These are phyloP conservation scores for Hypsizygus ulmarius DNA, from an alignment of 1,284 basidiomycete genomes.

Conservation along the genomic window DNA sequence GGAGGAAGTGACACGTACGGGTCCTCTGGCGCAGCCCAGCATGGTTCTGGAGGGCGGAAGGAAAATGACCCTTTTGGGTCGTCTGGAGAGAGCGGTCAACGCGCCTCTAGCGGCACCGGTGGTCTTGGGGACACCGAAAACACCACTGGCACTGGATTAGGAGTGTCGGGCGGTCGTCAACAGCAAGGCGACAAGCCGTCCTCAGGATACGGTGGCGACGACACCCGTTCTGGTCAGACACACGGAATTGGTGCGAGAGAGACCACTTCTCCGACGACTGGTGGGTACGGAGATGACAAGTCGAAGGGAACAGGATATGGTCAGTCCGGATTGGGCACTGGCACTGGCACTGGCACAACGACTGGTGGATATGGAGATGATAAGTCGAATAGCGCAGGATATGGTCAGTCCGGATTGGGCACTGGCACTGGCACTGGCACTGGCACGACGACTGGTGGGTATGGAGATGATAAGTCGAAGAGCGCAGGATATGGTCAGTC, in stretches of 20 bases:
- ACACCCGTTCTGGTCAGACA: too few species aligned
- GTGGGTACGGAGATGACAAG: too few species aligned
- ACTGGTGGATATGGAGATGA: too few species aligned
- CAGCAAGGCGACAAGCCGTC: too few species aligned
- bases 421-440: background rate
- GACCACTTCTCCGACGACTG: too few species aligned
- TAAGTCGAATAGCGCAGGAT: too few species aligned
- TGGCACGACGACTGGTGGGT: background rate
- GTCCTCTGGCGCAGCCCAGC: constrained; percentile 5
- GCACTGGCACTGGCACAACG: background rate
- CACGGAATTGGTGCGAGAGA: too few species aligned
- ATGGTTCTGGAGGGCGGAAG: constrained; percentile 7
- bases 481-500: too few species aligned
- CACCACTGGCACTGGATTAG: constrained; percentile 12
- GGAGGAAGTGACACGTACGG: constrained; percentile 7
- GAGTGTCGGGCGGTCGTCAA: background rate
- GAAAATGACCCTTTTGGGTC: background rate
- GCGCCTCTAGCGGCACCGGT: background rate
- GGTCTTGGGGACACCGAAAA: background rate
- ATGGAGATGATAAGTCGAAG: too few species aligned
- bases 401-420: background rate
- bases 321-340: background rate
- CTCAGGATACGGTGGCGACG: too few species aligned
- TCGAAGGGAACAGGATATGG: too few species aligned
- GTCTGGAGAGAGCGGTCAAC: background rate